Percentiles rank a stretch among this genome's conserved stretches.
Conservation (phyloP, 192 early-diverging fungal genomes). For the Dissophora globulifera region DNA sequence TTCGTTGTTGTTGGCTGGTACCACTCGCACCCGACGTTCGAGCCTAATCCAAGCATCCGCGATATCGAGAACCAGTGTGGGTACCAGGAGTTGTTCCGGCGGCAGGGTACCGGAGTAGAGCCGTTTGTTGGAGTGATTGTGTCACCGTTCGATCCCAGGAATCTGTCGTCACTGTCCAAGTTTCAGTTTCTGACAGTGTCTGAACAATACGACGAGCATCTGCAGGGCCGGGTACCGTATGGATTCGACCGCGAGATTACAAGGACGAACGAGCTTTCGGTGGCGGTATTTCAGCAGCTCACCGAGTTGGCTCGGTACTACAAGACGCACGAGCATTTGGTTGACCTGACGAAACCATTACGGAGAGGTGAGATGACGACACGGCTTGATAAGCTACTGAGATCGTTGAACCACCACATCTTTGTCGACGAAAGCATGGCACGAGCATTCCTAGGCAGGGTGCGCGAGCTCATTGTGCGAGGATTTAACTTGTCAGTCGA, state of each 20-base stretch:
- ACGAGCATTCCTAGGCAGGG: conserved; percentile 52
- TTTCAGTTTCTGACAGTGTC: conserved; percentile 71
- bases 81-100: conserved; percentile 84
- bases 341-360: conserved; percentile 67
- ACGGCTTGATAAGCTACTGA: conserved; percentile 71
- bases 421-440: conserved; percentile 48
- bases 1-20: conserved; percentile 92
- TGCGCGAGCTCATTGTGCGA: conserved; percentile 50
- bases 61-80: conserved; percentile 91
- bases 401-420: conserved; percentile 64
- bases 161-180: conserved; percentile 63
- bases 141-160: conserved; percentile 76
- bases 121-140: conserved; percentile 94
- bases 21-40: conserved; percentile 96
- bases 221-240: conserved; percentile 69
- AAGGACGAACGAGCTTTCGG: conserved; percentile 55
- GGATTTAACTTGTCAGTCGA: conserved; percentile 30
- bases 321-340: conserved; percentile 65
- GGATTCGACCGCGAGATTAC: conserved; percentile 61
- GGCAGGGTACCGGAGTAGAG: conserved; percentile 71
- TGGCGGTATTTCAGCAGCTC: conserved; percentile 64
- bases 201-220: conserved; percentile 57
- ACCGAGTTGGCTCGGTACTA: conserved; percentile 69
- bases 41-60: conserved; percentile 86
- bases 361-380: conserved; percentile 61